A percentile compares a stretch with the other conserved stretches of the same genome.
phyloP scores from a whole-genome alignment of 2,329 filamentous ascomycete genomes.

The Blastomyces parvus region DNA sequence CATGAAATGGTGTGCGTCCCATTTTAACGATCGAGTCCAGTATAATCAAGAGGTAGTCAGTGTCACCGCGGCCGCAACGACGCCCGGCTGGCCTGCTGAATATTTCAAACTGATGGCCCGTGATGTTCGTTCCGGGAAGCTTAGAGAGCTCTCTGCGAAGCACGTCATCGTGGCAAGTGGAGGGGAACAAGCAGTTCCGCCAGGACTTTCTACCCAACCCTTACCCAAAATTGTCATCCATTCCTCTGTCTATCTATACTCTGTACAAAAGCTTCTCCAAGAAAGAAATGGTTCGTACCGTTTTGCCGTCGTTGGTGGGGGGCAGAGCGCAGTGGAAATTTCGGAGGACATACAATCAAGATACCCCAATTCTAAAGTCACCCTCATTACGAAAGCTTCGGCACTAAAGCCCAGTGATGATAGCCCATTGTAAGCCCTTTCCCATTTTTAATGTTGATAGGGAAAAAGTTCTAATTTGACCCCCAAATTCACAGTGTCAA shows the following conservation, averaged over 20 bases:
- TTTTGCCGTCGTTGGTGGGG: constrained; percentile 77
- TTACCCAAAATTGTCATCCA: constrained; percentile 66
- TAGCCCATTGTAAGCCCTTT: constrained; percentile 72
- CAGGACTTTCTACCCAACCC: constrained; percentile 48
- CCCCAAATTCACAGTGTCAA: constrained; percentile 56
- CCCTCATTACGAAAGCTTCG: constrained; percentile 69
- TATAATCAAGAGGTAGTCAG: constrained; percentile 71
- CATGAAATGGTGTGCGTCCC: constrained; percentile 78
- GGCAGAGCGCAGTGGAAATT: constrained; percentile 91
- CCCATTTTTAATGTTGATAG: neutral
- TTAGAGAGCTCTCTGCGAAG: constrained; percentile 33
- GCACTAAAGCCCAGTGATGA: constrained; percentile 88
- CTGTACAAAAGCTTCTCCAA: constrained; percentile 30
- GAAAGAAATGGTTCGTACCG: constrained; percentile 45
- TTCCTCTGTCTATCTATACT: constrained; percentile 68
- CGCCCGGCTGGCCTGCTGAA: constrained; percentile 41
- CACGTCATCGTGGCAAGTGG: constrained; percentile 57
- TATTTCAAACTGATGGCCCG: constrained; percentile 59
- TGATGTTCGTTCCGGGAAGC: constrained; percentile 43
- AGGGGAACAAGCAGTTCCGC: constrained; percentile 60
- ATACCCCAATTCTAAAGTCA: constrained; percentile 72
- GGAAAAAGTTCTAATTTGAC: neutral
- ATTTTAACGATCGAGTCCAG: constrained; percentile 62
- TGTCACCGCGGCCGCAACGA: constrained; percentile 51
- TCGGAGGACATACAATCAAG: constrained; percentile 76